Evolutionary conservation across 192 early-diverging fungal genomes (phyloP).

Genomic region (Entomortierella beljakovae): DNA sequence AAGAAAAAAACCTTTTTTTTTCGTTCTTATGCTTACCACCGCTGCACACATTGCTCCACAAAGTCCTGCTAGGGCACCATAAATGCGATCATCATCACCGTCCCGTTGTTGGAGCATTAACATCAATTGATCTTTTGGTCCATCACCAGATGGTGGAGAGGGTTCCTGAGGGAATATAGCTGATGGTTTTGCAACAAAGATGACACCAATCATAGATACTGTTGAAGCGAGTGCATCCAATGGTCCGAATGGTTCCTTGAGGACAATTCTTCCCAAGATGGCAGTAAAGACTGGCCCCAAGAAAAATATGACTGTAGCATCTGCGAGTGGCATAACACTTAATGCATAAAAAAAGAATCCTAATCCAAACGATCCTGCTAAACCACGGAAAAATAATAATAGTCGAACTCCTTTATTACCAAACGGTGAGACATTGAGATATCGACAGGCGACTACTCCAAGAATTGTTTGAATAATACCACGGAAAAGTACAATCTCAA

Average conservation of each 20-base stretch:
- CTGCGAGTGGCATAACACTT: slow-evolving; percentile 74
- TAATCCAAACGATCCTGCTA: slow-evolving; percentile 73
- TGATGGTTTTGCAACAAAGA: slow-evolving; percentile 70
- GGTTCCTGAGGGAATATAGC: slow-evolving; percentile 50
- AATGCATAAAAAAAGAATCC: slow-evolving; percentile 79
- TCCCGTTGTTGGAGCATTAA: slow-evolving; percentile 10
- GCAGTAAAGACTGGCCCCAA: slow-evolving; percentile 83
- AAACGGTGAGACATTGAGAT: slow-evolving; percentile 61
- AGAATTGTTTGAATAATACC: slow-evolving; percentile 73
- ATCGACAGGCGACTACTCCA: slow-evolving; percentile 66
- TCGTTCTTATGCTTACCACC: slow-evolving; percentile 28
- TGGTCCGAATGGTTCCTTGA: slow-evolving; percentile 72
- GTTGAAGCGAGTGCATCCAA: slow-evolving; percentile 67
- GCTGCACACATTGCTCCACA: slow-evolving; percentile 52
- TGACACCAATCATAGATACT: slow-evolving; percentile 71
- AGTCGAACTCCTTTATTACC: slow-evolving; percentile 63
- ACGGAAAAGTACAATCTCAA: slow-evolving; percentile 80
- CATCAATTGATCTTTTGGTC: neutral
- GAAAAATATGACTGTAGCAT: slow-evolving; percentile 85
- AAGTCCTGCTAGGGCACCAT: slow-evolving; percentile 24
- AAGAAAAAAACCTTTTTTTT: neutral
- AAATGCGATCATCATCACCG: slow-evolving; percentile 16
- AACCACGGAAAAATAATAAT: slow-evolving; percentile 73
- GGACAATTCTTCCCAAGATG: slow-evolving; percentile 67
- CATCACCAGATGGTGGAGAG: neutral